Evolutionary conservation across 306 rosid genomes (phyloP), one percentile per base, ranked within the genome.

Genomic region (Pterocarpus santalinus): DNA sequence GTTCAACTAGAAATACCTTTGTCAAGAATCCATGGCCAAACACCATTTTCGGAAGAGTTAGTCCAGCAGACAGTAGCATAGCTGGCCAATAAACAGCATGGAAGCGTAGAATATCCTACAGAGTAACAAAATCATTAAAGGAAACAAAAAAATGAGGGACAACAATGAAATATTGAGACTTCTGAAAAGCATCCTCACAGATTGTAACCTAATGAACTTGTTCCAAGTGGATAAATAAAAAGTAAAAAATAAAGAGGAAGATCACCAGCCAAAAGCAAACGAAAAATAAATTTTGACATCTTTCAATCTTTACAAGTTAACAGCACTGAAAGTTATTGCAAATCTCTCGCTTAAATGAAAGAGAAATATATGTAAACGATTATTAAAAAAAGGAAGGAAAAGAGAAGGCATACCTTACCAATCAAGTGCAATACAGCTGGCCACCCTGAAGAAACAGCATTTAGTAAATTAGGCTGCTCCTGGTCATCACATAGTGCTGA

Each of bases 61-160:
- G 74, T 81, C 99, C 97, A 0, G 99, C 98, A 80, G 98, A 95
- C 98, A 91, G 87, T 70, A 95, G 90, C 99, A 95, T 95, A 71
- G 99, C 99, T 55, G 99, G 97, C 99, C 99, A 95, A 85, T 95
- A 95, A 76, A 95, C 94, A 7, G 98, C 98, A 84, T 93, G 99
- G 82, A 95, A 93, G 55, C 99, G 98, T 69, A 95, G 88, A 86
- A 95, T 95, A 86, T 95, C 99, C 99, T 93, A 85, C 70, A 83
- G 41, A 77, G 61, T 55, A 68, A 76, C 49, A 80, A 71, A 84
- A 47, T 12, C 36, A 78, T 75, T 77, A 76, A 13, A 77, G 13
- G 58, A 44, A 57, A 36, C 2, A 65, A 68, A 28, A 43, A 64
- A 43, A 4, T 11, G 39, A 49, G 67, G 55, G 15, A 63, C 8